These are phyloP conservation scores for Lactuca saligna DNA, from an alignment of 129 eudicot genomes.

Conservation along the genomic window DNA sequence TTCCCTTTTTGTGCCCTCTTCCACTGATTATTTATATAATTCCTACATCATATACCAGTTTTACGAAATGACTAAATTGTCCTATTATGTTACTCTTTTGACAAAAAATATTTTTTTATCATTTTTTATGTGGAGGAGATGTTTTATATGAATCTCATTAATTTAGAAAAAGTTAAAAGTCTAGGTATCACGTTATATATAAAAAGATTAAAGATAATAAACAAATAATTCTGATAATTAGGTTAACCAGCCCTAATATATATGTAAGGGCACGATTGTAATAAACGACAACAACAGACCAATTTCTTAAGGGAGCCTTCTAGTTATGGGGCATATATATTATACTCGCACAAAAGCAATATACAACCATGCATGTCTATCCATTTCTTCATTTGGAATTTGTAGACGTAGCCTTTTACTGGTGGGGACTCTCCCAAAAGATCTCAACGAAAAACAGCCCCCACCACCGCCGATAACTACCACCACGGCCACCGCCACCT, in stretches of 20 bases:
- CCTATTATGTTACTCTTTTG: not conserved
- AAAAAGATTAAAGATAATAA: not conserved
- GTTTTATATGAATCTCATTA: not conserved
- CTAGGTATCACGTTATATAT: not conserved
- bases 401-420: slow-evolving; percentile 24
- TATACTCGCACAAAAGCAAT: slow-evolving; percentile 6
- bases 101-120: no score
- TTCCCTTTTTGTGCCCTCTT: slow-evolving; percentile 8
- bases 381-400: slow-evolving; percentile 23
- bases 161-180: no score
- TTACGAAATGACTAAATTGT: not conserved
- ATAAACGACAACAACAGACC: not conserved
- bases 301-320: not conserved
- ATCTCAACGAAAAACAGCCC: slow-evolving; percentile 16
- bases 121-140: not conserved
- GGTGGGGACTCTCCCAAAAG: slow-evolving; percentile 23
- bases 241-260: not conserved
- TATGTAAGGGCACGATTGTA: slow-evolving; percentile 2
- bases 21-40: not conserved
- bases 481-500: slow-evolving; percentile 16
- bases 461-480: slow-evolving; percentile 5
- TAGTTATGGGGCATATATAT: slow-evolving; percentile 8
- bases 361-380: slow-evolving; percentile 28
- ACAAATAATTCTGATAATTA: slow-evolving; percentile 5
- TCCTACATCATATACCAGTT: not conserved